Percentiles rank a stretch among this genome's conserved stretches.
phyloP scores from a whole-genome alignment of 352 stramenopile genomes.

The Globisporangium nagaii region DNA sequence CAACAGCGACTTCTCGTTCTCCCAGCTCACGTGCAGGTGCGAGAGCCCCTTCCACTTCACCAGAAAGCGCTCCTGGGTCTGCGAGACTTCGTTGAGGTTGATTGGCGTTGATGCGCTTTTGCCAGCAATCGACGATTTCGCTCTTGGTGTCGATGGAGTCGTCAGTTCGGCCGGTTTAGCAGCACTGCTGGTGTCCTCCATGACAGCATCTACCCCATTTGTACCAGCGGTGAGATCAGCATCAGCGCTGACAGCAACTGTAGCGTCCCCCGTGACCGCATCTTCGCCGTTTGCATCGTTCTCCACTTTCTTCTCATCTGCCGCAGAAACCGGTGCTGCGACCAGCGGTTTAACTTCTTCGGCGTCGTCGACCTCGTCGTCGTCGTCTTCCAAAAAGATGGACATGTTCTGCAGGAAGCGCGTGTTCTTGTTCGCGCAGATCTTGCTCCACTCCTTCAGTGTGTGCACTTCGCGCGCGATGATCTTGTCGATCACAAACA shows the following conservation, averaged over 20 bases:
- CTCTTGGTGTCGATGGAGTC: neutral
- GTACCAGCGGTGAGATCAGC: neutral
- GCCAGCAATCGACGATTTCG: neutral
- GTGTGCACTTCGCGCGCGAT: slow-evolving; percentile 75
- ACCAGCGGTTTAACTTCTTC: neutral
- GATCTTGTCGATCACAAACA: slow-evolving; percentile 83
- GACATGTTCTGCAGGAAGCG: slow-evolving; percentile 75
- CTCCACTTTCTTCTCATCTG: neutral
- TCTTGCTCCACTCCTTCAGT: slow-evolving; percentile 71
- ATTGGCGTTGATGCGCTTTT: slow-evolving; percentile 1
- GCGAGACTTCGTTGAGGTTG: slow-evolving; percentile 11
- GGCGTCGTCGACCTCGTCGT: slow-evolving; percentile 26
- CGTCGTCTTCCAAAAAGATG: slow-evolving; percentile 71
- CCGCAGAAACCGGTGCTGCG: neutral
- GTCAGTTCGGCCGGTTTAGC: slow-evolving; percentile 5
- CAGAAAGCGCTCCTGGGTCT: slow-evolving; percentile 66
- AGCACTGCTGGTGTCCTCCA: neutral
- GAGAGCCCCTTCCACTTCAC: slow-evolving; percentile 90
- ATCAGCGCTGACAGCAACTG: neutral
- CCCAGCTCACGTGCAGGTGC: slow-evolving; percentile 89
- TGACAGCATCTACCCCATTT: no score
- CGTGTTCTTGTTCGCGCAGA: slow-evolving; percentile 66
- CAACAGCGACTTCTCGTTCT: slow-evolving; percentile 78
- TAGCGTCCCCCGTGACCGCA: slow-evolving; percentile 1
- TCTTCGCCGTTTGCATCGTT: slow-evolving; percentile 1